Conservation (phyloP, 495 filamentous ascomycete genomes). For the Aspergillus ellipticus region DNA sequence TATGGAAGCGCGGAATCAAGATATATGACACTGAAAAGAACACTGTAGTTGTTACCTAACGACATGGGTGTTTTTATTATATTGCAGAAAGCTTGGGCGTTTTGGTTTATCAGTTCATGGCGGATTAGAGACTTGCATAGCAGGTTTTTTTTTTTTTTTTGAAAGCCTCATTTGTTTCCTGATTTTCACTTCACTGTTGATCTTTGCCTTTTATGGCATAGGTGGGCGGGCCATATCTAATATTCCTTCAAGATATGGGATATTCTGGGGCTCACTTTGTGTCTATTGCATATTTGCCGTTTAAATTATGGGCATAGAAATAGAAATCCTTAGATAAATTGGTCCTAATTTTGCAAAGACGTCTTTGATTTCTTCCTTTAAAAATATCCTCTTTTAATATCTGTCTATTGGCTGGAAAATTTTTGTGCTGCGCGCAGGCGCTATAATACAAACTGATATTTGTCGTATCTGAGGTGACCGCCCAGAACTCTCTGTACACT, state of each 20-base stretch:
- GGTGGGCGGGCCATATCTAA: too few species aligned
- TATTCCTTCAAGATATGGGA: too few species aligned
- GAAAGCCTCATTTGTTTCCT: conserved; percentile 3
- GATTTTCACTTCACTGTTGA: conserved; percentile 2
- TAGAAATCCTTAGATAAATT: neutral
- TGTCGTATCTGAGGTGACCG: neutral
- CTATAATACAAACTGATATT: neutral
- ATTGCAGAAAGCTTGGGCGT: neutral
- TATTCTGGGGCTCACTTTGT: too few species aligned
- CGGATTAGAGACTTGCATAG: neutral
- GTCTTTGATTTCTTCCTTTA: neutral
- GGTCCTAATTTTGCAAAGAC: neutral
- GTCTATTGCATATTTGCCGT: neutral
- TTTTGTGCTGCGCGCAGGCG: conserved; percentile 1
- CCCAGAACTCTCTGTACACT: neutral
- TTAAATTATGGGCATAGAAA: neutral
- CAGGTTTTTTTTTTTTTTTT: neutral
- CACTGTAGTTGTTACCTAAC: conserved; percentile 3
- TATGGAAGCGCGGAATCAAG: conserved; percentile 73
- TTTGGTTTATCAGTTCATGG: neutral
- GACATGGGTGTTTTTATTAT: neutral
- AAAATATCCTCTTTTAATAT: neutral
- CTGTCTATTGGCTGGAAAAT: neutral
- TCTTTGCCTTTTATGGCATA: neutral
- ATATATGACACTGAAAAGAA: conserved; percentile 38